Percentiles rank a stretch among this genome's conserved stretches.
Evolutionary conservation across 257 asterid species (phyloP).

Genomic region (Solanum bulbocastanum): DNA sequence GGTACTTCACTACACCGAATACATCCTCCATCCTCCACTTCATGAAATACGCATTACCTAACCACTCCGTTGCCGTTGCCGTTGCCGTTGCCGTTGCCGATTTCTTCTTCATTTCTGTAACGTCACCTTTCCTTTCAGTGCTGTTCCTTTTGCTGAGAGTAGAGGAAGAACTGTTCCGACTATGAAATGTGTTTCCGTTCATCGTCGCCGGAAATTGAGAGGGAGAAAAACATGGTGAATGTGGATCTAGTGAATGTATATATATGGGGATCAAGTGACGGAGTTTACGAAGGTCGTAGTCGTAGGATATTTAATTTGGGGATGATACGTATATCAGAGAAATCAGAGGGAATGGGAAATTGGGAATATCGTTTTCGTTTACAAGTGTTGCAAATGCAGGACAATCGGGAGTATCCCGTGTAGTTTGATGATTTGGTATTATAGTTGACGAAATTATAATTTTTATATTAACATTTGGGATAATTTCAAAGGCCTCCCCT

Average conservation of each 20-base stretch:
- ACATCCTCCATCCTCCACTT: constrained; percentile 25
- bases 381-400: background rate
- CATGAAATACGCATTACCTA: constrained; percentile 15
- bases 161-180: background rate
- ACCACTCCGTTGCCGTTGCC: background rate
- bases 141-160: background rate
- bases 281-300: background rate
- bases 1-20: constrained; percentile 13
- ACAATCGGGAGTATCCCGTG: background rate
- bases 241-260: background rate
- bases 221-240: background rate
- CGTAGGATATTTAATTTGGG: background rate
- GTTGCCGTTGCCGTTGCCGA: background rate
- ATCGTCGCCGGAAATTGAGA: background rate
- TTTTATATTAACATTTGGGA: too few species aligned
- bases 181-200: background rate
- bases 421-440: background rate
- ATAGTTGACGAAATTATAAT: background rate
- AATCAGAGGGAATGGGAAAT: background rate
- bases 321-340: background rate
- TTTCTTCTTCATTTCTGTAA: background rate
- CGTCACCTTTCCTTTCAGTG: background rate
- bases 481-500: too few species aligned
- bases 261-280: background rate
- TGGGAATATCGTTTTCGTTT: background rate